Evolutionary conservation across 2,329 filamentous ascomycete species (phyloP).

Genomic region (Fonsecaea monophora): DNA sequence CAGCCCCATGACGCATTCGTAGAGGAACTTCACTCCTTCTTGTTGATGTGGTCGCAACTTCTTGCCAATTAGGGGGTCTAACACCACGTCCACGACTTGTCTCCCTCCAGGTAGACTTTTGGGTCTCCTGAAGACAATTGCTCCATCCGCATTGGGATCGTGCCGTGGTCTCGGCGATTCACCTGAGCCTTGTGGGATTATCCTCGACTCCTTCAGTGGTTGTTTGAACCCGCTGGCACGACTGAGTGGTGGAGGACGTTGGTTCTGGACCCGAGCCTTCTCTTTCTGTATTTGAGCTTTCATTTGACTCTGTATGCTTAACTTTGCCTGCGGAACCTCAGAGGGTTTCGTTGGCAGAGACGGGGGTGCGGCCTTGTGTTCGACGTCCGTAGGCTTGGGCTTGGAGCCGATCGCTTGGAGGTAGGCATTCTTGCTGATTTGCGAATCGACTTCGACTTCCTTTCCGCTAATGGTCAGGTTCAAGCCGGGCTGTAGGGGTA

Average conservation of each 20-base stretch:
- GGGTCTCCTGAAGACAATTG: constrained; percentile 72
- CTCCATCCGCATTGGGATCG: constrained; percentile 64
- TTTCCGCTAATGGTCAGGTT: constrained; percentile 69
- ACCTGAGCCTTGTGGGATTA: constrained; percentile 54
- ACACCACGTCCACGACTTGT: constrained; percentile 73
- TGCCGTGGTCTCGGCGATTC: constrained; percentile 67
- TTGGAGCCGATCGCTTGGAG: constrained; percentile 18
- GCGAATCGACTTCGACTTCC: constrained; percentile 70
- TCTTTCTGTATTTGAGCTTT: constrained; percentile 38
- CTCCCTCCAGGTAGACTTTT: constrained; percentile 64
- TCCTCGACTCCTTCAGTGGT: constrained; percentile 63
- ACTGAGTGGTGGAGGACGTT: constrained; percentile 43
- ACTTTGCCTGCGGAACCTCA: constrained; percentile 41
- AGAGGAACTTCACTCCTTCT: constrained; percentile 73
- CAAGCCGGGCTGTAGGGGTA: constrained; percentile 65
- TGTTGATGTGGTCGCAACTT: constrained; percentile 72
- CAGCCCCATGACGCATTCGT: constrained; percentile 79
- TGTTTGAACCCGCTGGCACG: constrained; percentile 62
- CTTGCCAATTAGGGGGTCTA: constrained; percentile 70
- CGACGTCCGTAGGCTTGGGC: constrained; percentile 13
- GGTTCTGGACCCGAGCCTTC: constrained; percentile 48
- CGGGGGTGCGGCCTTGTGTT: constrained; percentile 34
- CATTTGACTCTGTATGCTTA: constrained; percentile 41
- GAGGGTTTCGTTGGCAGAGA: constrained; percentile 31
- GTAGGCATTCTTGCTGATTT: constrained; percentile 51